Percentiles rank a stretch among this genome's conserved stretches.
phyloP scores from a whole-genome alignment of 345 rosid genomes.

The Ceriops decandra region DNA sequence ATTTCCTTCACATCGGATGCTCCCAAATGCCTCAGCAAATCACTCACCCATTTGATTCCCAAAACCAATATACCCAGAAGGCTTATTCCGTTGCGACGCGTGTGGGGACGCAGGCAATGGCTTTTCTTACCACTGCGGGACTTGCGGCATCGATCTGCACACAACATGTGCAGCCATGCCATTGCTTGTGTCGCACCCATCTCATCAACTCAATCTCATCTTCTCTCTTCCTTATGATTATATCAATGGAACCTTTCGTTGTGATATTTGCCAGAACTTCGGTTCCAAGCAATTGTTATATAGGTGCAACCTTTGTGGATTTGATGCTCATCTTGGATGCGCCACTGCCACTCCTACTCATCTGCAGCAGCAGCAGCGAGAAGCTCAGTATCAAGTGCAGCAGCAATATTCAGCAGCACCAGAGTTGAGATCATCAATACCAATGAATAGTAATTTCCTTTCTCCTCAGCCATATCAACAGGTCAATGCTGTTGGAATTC shows the following conservation, averaged over 20 bases:
- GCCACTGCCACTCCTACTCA: conserved; percentile 13
- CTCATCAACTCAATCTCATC: conserved; percentile 41
- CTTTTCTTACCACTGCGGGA: conserved; percentile 41
- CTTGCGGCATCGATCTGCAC: conserved; percentile 44
- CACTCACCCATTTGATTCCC: conserved; percentile 37
- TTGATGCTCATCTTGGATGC: conserved; percentile 45
- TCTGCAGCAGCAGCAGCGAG: too few relatives aligned
- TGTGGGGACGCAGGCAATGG: conserved; percentile 40
- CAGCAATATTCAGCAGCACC: conserved; percentile 7
- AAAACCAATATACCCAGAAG: conserved; percentile 32
- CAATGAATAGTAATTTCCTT: neutral
- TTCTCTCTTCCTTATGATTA: conserved; percentile 29
- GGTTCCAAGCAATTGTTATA: conserved; percentile 44
- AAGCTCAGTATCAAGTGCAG: conserved; percentile 5
- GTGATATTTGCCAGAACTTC: conserved; percentile 31
- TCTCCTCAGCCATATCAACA: neutral
- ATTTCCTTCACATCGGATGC: conserved; percentile 41
- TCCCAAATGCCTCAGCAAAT: conserved; percentile 37
- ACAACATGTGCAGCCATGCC: conserved; percentile 43
- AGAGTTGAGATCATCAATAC: neutral
- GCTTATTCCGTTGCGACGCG: conserved; percentile 34
- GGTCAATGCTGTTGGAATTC: neutral
- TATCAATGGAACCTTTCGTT: conserved; percentile 25
- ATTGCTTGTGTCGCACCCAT: conserved; percentile 26
- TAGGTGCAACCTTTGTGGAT: conserved; percentile 38